These are phyloP conservation scores for Diphasiastrum complanatum DNA, from an alignment of 83 land plant species.

Conservation along the genomic window DNA sequence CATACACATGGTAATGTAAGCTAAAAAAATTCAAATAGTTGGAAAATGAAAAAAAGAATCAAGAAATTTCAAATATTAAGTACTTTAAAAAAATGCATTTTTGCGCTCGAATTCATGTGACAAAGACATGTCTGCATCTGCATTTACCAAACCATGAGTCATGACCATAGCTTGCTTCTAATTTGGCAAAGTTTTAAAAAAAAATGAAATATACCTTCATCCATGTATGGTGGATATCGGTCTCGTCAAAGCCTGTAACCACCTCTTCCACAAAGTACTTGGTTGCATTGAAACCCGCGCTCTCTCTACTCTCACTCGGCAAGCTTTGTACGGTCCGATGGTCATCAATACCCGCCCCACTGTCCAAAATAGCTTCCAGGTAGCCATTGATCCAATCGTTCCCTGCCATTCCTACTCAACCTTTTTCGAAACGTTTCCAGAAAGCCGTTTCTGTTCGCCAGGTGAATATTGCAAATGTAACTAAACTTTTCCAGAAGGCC, in stretches of 20 bases:
- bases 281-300: constrained; percentile 50
- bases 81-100: too few species aligned
- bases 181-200: too few species aligned
- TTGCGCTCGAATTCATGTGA: too few species aligned
- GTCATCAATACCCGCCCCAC: constrained; percentile 22
- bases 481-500: too few species aligned
- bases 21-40: not conserved
- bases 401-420: constrained; percentile 49
- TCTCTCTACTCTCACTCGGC: constrained; percentile 31
- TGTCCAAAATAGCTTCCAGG: constrained; percentile 75
- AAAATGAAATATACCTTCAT: constrained; percentile 42
- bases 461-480: too few species aligned
- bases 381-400: constrained; percentile 91
- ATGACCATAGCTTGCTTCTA: too few species aligned
- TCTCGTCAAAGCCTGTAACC: constrained; percentile 61
- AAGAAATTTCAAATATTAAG: too few species aligned
- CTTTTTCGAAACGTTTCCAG: too few species aligned
- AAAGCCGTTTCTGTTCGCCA: too few species aligned
- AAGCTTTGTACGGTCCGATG: constrained; percentile 13
- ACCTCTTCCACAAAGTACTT: constrained; percentile 66
- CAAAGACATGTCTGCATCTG: too few species aligned
- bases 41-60: not conserved
- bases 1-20: not conserved
- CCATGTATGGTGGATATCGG: constrained; percentile 70
- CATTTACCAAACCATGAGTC: too few species aligned